Evolutionary conservation across 164 flowering plant genomes (phyloP), one percentile per base, ranked within the genome.

Genomic region (Liriodendron chinense): DNA sequence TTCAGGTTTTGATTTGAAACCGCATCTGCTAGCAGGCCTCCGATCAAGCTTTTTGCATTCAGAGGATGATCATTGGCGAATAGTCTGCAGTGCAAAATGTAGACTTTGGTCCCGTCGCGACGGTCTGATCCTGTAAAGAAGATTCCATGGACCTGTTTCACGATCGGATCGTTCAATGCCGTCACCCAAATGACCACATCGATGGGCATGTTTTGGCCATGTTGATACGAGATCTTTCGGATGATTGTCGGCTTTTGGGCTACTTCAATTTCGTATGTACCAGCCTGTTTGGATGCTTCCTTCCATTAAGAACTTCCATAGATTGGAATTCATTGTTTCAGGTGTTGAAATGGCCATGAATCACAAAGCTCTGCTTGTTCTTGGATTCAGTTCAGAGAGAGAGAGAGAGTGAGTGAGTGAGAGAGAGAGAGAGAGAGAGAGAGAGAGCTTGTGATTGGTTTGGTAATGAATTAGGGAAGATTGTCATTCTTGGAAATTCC

Each of bases 301-400:
- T 69, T n/a, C 21, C 12, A 18, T 69, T 43, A 69, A 69, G 22
- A 69, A 47, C 71, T 43, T 21, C 71, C 71, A 69, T 34, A 69
- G 71, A 1, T 28, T 47, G 49, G 71, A 69, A 26, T 69, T 48
- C 23, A 47, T 47, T 69, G 21, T 18, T 26, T 28, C 53, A 69
- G 71, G 10, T 6, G 49, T 23, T 69, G 50, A 69, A 69, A 26
- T 28, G 56, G 56, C 53, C 25, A 69, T 69, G 56, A 67, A 16
- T n/a, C 20, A 67, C 21, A 34, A 22, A 24, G 28, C 16, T n/a
- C n/a, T n/a, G 10, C 1, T 67, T 9, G 20, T 7, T 14, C 69
- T 67, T 34, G 21, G 47, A 22, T n/a, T 67, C 28, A n/a, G 28
- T 16, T 14, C 28, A 6, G 16, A 34, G 9, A 34, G 43, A 34